A percentile compares a stretch with the other conserved stretches of the same genome.
These are phyloP conservation scores for Penicillium nordicum DNA, from an alignment of 2,329 filamentous ascomycete genomes.

Conservation along the genomic window DNA sequence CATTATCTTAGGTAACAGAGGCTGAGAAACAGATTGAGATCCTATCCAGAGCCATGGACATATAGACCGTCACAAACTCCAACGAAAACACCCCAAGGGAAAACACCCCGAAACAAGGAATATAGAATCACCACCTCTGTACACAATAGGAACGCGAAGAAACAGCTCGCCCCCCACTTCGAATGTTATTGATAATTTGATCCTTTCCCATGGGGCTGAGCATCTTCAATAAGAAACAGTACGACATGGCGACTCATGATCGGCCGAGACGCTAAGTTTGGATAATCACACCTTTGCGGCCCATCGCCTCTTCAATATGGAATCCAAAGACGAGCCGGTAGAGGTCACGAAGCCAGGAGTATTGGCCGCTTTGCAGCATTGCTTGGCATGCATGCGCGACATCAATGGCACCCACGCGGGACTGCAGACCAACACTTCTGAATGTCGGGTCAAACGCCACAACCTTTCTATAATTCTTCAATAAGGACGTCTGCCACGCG, in stretches of 20 bases:
- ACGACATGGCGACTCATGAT: not conserved
- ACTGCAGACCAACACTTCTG: slow-evolving; percentile 38
- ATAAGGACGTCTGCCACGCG: slow-evolving; percentile 65
- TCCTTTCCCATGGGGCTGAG: not conserved
- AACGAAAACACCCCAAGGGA: not conserved
- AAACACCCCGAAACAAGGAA: not conserved
- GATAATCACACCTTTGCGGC: slow-evolving; percentile 57
- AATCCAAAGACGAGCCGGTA: slow-evolving; percentile 84
- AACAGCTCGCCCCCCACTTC: not conserved
- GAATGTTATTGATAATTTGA: not conserved
- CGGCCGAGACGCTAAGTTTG: slow-evolving; percentile 27
- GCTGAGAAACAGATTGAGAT: not conserved
- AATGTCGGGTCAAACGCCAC: slow-evolving; percentile 71
- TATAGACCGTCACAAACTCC: not conserved
- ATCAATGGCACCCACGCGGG: slow-evolving; percentile 59
- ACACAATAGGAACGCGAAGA: not conserved
- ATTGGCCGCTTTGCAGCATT: slow-evolving; percentile 70
- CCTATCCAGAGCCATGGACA: not conserved
- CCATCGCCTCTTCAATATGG: slow-evolving; percentile 71
- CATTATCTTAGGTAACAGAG: not conserved
- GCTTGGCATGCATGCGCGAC: slow-evolving; percentile 74
- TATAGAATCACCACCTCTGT: not conserved
- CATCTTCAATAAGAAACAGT: not conserved
- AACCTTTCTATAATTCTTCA: slow-evolving; percentile 77
- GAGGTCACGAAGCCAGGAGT: slow-evolving; percentile 75